Evolutionary conservation across 2,329 filamentous ascomycete species (phyloP).

Genomic region (Cordyceps cicadae): DNA sequence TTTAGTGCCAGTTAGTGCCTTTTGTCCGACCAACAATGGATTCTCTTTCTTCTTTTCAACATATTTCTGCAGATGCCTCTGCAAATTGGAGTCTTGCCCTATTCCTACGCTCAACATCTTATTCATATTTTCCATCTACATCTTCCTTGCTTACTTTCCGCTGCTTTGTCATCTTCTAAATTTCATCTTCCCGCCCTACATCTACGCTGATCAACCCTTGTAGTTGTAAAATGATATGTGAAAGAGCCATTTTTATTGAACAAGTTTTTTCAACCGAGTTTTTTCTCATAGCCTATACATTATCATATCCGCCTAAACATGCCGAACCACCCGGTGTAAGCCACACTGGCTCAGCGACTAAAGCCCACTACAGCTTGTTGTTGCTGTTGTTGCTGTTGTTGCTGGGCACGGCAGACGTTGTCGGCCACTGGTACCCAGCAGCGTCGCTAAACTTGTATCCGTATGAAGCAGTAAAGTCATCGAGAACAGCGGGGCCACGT

Average conservation of each 20-base stretch:
- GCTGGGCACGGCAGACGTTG: constrained; percentile 54
- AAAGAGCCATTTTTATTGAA: background rate
- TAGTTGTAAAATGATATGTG: background rate
- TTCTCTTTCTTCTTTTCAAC: too few relatives aligned
- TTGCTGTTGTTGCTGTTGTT: constrained; percentile 59
- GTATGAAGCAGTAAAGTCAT: constrained; percentile 96
- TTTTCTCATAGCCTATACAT: constrained; percentile 7
- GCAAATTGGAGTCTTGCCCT: too few relatives aligned
- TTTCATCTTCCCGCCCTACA: too few relatives aligned
- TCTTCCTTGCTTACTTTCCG: too few relatives aligned
- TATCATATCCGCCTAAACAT: constrained; percentile 9
- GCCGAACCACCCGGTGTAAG: constrained; percentile 4
- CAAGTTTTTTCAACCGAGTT: background rate
- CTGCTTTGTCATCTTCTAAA: too few relatives aligned
- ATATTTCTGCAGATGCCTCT: background rate
- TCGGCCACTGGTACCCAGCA: constrained; percentile 91
- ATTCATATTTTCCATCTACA: too few relatives aligned
- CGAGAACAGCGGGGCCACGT: constrained; percentile 87
- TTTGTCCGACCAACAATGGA: background rate
- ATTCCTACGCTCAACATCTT: too few relatives aligned
- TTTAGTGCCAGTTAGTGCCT: too few relatives aligned
- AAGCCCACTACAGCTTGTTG: constrained; percentile 66
- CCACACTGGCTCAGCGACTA: background rate
- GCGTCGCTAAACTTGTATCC: constrained; percentile 99
- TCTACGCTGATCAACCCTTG: too few relatives aligned